A percentile compares a stretch with the other conserved stretches of the same genome.
phyloP scores from a whole-genome alignment of 306 rosid genomes.

The Vicia villosa region DNA sequence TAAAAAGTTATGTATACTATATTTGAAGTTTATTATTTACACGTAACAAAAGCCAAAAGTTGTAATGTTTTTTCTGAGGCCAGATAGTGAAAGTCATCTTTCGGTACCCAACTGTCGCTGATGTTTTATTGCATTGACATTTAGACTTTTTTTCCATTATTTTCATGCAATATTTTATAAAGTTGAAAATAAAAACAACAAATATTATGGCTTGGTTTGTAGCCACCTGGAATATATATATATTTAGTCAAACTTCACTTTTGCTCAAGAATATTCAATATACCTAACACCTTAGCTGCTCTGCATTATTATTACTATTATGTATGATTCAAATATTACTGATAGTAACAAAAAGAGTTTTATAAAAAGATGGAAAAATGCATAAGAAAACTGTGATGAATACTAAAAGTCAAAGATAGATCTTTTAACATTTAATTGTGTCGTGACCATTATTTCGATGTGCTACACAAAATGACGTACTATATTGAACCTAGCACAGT shows the following conservation, averaged over 20 bases:
- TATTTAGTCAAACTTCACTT: constrained; percentile 33
- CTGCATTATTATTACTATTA: constrained; percentile 19
- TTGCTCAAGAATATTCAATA: too few relatives aligned
- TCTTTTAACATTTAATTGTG: background rate
- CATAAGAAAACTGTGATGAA: background rate
- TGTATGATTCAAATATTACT: background rate
- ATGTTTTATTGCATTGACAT: background rate
- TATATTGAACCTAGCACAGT: background rate
- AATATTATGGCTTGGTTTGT: constrained; percentile 2
- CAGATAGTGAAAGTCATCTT: constrained; percentile 33
- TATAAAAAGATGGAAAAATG: background rate
- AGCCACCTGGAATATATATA: constrained; percentile 14
- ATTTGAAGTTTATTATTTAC: background rate
- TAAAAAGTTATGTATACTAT: background rate
- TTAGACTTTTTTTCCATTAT: background rate
- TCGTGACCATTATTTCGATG: background rate
- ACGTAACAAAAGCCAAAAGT: constrained; percentile 19
- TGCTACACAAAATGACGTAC: background rate
- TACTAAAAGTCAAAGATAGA: background rate
- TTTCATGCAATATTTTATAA: background rate
- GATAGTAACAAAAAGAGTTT: background rate
- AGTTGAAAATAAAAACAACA: background rate
- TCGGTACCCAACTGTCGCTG: constrained; percentile 25
- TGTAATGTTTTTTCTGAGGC: background rate
- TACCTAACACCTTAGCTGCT: constrained; percentile 32